phyloP scores from a whole-genome alignment of 2,329 filamentous ascomycete genomes.

The Fusarium citri region DNA sequence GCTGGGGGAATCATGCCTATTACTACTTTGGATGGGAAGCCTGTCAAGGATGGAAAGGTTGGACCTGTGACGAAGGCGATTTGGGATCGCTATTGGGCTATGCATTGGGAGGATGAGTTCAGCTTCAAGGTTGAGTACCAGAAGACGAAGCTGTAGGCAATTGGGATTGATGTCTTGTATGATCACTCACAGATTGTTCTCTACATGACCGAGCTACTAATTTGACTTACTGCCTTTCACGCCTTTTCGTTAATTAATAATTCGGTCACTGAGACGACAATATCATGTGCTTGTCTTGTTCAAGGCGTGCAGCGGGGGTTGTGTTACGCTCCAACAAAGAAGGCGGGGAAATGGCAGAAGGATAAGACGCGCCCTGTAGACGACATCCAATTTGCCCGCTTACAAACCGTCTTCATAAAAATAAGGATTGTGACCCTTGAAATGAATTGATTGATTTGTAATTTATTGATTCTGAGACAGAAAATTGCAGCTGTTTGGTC shows the following conservation, averaged over 20 bases:
- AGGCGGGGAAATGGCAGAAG: neutral
- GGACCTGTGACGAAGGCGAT: conserved; percentile 60
- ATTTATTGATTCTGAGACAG: neutral
- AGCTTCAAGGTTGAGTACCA: conserved; percentile 34
- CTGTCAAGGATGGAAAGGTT: conserved; percentile 56
- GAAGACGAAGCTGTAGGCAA: neutral
- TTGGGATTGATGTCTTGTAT: neutral
- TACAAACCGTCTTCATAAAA: neutral
- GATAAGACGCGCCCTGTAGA: neutral
- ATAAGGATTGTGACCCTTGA: neutral
- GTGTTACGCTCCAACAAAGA: neutral
- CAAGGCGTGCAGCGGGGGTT: neutral
- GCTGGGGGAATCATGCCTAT: conserved; percentile 66
- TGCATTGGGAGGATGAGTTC: conserved; percentile 33
- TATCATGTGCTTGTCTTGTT: neutral
- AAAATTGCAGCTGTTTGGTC: neutral
- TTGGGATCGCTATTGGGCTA: conserved; percentile 60
- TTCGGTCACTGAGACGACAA: neutral
- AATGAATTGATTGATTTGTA: neutral
- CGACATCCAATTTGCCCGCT: neutral
- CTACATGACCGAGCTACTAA: neutral
- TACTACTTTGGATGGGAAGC: conserved; percentile 57
- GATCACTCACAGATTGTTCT: neutral
- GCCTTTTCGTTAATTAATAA: neutral
- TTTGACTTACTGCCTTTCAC: neutral